Percentiles rank a stretch among this genome's conserved stretches.
Evolutionary conservation across 805 yeast species (phyloP).

Genomic region (Starmerella floris): DNA sequence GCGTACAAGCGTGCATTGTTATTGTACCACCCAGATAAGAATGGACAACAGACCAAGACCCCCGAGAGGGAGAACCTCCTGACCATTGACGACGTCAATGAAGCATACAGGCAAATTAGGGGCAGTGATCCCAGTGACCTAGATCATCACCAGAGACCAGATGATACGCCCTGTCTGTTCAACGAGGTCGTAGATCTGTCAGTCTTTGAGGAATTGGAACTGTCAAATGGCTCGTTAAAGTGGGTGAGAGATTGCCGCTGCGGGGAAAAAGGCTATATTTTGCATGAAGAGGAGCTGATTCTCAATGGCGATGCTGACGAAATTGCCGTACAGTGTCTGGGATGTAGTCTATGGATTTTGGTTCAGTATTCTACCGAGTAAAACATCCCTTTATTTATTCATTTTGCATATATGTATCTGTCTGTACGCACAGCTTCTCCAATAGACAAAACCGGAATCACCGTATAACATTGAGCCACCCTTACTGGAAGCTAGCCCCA

Average conservation of each 20-base stretch:
- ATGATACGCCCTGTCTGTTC: constrained; percentile 27
- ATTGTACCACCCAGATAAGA: constrained; percentile 68
- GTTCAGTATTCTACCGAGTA: constrained; percentile 37
- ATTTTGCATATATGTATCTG: neutral
- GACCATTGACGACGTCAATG: constrained; percentile 38
- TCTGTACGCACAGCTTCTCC: too few relatives aligned
- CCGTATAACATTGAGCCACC: too few relatives aligned
- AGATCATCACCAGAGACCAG: constrained; percentile 22
- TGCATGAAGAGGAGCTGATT: constrained; percentile 51
- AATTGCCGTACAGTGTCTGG: constrained; percentile 62
- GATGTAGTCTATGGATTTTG: constrained; percentile 77
- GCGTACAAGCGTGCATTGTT: constrained; percentile 56
- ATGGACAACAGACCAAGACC: neutral
- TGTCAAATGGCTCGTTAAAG: constrained; percentile 9
- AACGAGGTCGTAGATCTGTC: constrained; percentile 54
- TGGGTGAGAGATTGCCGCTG: constrained; percentile 29
- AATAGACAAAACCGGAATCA: too few relatives aligned
- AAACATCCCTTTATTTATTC: neutral
- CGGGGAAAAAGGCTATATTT: constrained; percentile 38
- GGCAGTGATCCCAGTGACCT: constrained; percentile 21
- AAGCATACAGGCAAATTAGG: constrained; percentile 42
- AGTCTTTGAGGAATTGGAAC: constrained; percentile 27
- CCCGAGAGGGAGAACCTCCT: neutral
- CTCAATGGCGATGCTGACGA: constrained; percentile 44
- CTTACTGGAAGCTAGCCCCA: too few relatives aligned